These are phyloP conservation scores for Musa itinerans DNA, from an alignment of 176 grass and related monocot genomes.

Conservation along the genomic window DNA sequence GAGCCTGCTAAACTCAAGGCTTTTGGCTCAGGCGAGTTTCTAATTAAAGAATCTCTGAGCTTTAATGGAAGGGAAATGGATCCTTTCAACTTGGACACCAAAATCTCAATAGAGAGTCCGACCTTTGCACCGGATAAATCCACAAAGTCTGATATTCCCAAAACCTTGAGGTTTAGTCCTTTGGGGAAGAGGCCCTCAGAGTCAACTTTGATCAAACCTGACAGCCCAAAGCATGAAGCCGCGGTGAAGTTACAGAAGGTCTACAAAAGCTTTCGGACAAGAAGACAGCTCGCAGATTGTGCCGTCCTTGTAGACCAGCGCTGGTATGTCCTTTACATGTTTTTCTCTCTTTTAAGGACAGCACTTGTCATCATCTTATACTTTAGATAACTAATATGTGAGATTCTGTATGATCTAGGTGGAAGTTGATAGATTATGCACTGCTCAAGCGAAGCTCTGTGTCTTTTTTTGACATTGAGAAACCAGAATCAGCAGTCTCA, in stretches of 20 bases:
- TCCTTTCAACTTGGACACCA: conserved; percentile 36
- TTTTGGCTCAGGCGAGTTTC: conserved; percentile 26
- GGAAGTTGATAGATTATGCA: conserved; percentile 76
- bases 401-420: conserved; percentile 35
- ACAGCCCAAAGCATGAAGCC: conserved; percentile 55
- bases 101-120: conserved; percentile 31
- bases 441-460: conserved; percentile 72
- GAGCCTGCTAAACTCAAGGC: conserved; percentile 8
- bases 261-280: conserved; percentile 88
- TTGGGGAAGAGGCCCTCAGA: conserved; percentile 29
- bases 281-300: conserved; percentile 81
- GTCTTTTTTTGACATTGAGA: conserved; percentile 71
- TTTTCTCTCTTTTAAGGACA: conserved; percentile 1
- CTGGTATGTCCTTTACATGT: conserved; percentile 33
- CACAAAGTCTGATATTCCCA: conserved; percentile 22
- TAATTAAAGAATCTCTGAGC: conserved; percentile 27
- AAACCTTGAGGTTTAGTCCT: conserved; percentile 12
- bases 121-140: conserved; percentile 22
- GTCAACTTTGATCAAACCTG: conserved; percentile 34
- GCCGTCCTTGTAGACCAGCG: conserved; percentile 81
- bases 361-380: background rate
- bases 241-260: conserved; percentile 77
- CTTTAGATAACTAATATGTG: conserved; percentile 4
- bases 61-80: too few relatives aligned
- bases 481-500: conserved; percentile 62